These are phyloP conservation scores for Podospora pseudocomata DNA, from an alignment of 495 filamentous ascomycete genomes.

Conservation along the genomic window DNA sequence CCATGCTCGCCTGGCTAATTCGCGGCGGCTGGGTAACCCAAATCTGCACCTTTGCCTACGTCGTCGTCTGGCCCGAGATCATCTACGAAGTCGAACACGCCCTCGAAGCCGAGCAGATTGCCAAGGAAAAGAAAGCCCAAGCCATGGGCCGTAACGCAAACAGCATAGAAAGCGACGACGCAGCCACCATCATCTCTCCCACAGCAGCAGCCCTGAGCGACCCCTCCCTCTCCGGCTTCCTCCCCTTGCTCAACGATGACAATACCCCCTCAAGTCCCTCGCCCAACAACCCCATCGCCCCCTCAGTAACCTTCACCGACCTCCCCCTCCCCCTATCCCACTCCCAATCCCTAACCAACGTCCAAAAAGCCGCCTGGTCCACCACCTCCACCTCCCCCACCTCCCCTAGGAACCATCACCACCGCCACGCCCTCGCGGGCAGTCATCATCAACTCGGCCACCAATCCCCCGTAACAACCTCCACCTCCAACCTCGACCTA, in stretches of 20 bases:
- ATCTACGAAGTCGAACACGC: conserved; percentile 57
- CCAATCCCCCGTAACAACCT: conserved; percentile 11
- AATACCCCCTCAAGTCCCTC: conserved; percentile 12
- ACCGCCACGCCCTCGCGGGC: conserved; percentile 3
- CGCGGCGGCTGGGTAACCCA: conserved; percentile 90
- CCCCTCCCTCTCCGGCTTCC: conserved; percentile 22
- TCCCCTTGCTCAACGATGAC: conserved; percentile 23
- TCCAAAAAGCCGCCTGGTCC: conserved; percentile 9
- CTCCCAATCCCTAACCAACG: conserved; percentile 19
- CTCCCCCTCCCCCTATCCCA: conserved; percentile 19
- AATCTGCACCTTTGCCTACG: conserved; percentile 81
- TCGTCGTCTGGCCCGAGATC: conserved; percentile 62
- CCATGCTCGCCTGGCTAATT: conserved; percentile 88
- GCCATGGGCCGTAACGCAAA: conserved; percentile 16
- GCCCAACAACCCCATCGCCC: conserved; percentile 20
- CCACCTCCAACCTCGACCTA: conserved; percentile 1
- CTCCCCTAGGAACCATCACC: conserved; percentile 10
- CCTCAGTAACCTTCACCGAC: conserved; percentile 24
- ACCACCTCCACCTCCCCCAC: conserved; percentile 14
- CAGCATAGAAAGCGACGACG: conserved; percentile 21
- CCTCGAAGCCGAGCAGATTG: conserved; percentile 51
- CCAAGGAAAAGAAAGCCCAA: conserved; percentile 28
- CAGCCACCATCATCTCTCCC: conserved; percentile 6
- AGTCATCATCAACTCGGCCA: conserved; percentile 13
- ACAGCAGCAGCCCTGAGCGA: conserved; percentile 20